phyloP scores from a whole-genome alignment of 2,329 filamentous ascomycete genomes.

The Juglanconis sp. region DNA sequence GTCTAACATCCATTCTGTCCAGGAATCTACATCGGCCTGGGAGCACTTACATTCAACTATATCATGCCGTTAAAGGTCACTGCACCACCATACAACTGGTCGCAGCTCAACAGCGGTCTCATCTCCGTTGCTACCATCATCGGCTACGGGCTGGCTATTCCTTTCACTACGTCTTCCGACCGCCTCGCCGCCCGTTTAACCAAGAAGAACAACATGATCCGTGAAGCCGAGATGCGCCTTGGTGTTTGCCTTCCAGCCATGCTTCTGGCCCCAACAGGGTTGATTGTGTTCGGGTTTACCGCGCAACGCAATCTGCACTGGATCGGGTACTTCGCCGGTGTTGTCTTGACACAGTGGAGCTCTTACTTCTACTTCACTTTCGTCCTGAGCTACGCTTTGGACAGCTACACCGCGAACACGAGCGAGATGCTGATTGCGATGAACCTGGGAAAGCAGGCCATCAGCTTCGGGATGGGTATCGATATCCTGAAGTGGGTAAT shows the following conservation, averaged over 20 bases:
- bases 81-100: constrained; percentile 43
- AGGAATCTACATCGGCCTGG: constrained; percentile 46
- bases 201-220: constrained; percentile 41
- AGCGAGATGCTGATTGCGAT: constrained; percentile 61
- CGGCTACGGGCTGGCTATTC: constrained; percentile 37
- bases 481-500: constrained; percentile 50
- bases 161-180: constrained; percentile 42
- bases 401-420: constrained; percentile 56
- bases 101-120: constrained; percentile 40
- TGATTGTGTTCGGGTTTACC: constrained; percentile 40
- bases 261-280: constrained; percentile 37
- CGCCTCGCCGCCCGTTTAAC: constrained; percentile 41
- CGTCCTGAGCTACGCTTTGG: constrained; percentile 58
- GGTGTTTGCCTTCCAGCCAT: constrained; percentile 36
- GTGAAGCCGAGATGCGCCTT: constrained; percentile 47
- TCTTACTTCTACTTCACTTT: constrained; percentile 56
- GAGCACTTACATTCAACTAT: constrained; percentile 47
- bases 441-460: constrained; percentile 55
- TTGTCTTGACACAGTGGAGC: constrained; percentile 45
- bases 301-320: constrained; percentile 39
- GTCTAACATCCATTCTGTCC: background rate
- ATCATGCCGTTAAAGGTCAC: constrained; percentile 47
- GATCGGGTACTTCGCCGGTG: constrained; percentile 47
- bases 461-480: constrained; percentile 50
- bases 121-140: constrained; percentile 39